A percentile compares a stretch with the other conserved stretches of the same genome.
These are phyloP conservation scores for Debaryomyces udenii DNA, from an alignment of 1,139 yeast genomes.

Conservation along the genomic window DNA sequence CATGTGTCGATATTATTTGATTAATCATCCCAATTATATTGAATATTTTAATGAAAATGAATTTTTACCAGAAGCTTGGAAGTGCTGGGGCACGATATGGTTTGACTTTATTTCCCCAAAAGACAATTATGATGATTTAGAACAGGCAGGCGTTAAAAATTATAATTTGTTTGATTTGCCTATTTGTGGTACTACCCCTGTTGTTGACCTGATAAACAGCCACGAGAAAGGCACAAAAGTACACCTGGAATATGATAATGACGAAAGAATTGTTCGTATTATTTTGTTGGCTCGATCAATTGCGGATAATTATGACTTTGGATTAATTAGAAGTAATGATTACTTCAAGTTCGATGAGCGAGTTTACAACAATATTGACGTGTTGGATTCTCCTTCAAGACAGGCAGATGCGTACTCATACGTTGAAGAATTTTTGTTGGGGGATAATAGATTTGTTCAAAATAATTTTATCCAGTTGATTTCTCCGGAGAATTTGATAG, in stretches of 20 bases:
- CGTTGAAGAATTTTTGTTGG: slow-evolving; percentile 41
- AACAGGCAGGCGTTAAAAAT: slow-evolving; percentile 60
- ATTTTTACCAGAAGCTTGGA: slow-evolving; percentile 74
- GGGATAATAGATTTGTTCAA: slow-evolving; percentile 48
- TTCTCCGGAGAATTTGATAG: slow-evolving; percentile 28
- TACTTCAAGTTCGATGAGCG: slow-evolving; percentile 46
- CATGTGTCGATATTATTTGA: slow-evolving; percentile 36
- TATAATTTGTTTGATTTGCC: slow-evolving; percentile 65
- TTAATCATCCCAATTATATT: slow-evolving; percentile 32
- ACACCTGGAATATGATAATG: slow-evolving; percentile 17
- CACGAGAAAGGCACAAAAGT: slow-evolving; percentile 23
- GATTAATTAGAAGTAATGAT: slow-evolving; percentile 48
- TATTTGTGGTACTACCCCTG: slow-evolving; percentile 58
- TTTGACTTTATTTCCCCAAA: slow-evolving; percentile 58
- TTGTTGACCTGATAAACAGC: slow-evolving; percentile 25
- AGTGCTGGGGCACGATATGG: slow-evolving; percentile 85
- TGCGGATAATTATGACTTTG: slow-evolving; percentile 57
- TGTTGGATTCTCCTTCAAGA: slow-evolving; percentile 13
- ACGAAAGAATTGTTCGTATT: slow-evolving; percentile 54
- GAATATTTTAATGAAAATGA: slow-evolving; percentile 57
- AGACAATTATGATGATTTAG: slow-evolving; percentile 53
- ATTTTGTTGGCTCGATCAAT: slow-evolving; percentile 51
- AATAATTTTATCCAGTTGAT: slow-evolving; percentile 44
- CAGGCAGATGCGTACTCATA: slow-evolving; percentile 28
- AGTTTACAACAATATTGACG: slow-evolving; percentile 30